Evolutionary conservation across 1,139 yeast species (phyloP).

Genomic region (Protomyces inouyei): DNA sequence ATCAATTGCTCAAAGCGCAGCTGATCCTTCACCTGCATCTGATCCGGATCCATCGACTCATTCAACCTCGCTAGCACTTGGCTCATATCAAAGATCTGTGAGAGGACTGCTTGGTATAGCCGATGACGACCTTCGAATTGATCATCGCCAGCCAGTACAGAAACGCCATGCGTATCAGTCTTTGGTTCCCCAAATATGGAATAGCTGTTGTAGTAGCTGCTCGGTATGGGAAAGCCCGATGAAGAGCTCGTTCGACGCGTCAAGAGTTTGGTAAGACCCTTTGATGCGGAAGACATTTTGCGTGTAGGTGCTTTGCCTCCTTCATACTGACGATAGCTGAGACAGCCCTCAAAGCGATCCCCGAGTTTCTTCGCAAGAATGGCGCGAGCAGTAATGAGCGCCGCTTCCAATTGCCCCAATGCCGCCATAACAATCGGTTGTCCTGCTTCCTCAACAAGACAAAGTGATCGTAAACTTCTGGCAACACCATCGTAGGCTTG

Average conservation of each 20-base stretch:
- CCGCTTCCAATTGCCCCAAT: constrained; percentile 3
- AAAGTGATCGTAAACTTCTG: constrained; percentile 7
- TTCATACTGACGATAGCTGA: not conserved
- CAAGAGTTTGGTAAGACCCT: not conserved
- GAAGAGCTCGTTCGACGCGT: not conserved
- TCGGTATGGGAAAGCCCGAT: not conserved
- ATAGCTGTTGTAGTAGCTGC: not conserved
- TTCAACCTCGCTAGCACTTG: constrained; percentile 3
- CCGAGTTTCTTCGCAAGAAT: constrained; percentile 6
- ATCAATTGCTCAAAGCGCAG: constrained; percentile 11
- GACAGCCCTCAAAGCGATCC: constrained; percentile 2
- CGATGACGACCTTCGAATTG: not conserved
- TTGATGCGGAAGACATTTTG: constrained; percentile 2
- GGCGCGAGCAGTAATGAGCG: constrained; percentile 1
- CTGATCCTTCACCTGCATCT: constrained; percentile 8
- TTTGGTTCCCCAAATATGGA: not conserved
- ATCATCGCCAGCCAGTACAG: not conserved
- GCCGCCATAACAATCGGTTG: not conserved
- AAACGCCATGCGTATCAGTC: not conserved
- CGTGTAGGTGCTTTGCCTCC: not conserved
- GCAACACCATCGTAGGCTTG: constrained; percentile 20
- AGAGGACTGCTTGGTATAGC: not conserved
- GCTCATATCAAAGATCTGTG: not conserved
- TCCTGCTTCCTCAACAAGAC: constrained; percentile 18
- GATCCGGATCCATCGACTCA: constrained; percentile 8